Percentiles rank a stretch among this genome's conserved stretches.
Conservation (phyloP, 371 early-diverging fungal genomes). For the Apophysomyces ossiformis region DNA sequence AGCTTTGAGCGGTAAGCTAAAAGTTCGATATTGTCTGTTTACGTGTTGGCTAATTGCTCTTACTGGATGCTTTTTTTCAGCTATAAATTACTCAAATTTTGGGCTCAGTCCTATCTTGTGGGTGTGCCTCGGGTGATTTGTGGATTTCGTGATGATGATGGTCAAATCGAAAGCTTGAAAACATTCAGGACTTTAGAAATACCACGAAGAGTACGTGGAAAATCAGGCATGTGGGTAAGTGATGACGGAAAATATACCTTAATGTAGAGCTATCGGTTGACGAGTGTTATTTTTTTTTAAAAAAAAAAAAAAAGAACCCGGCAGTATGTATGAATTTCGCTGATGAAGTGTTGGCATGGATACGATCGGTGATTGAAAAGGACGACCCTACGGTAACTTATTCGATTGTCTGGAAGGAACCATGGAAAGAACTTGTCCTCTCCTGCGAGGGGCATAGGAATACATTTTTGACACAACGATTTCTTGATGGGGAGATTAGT, state of each 20-base stretch:
- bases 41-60: no score
- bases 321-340: conserved; percentile 58
- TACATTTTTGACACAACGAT: conserved; percentile 53
- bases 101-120: conserved; percentile 92
- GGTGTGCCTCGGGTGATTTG: conserved; percentile 84
- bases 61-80: conserved; percentile 30
- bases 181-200: conserved; percentile 79
- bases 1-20: conserved; percentile 67
- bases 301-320: conserved; percentile 39
- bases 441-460: conserved; percentile 30
- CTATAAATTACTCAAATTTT: conserved; percentile 85
- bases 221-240: conserved; percentile 65
- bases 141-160: conserved; percentile 86
- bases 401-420: conserved; percentile 44
- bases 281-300: no score
- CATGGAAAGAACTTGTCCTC: conserved; percentile 44
- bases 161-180: conserved; percentile 57
- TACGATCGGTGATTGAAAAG: conserved; percentile 31
- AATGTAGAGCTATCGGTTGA: not conserved
- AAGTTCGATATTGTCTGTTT: no score
- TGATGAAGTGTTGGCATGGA: conserved; percentile 47
- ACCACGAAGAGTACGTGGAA: conserved; percentile 75
- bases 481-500: conserved; percentile 37
- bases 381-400: conserved; percentile 52
- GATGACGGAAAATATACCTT: not conserved